phyloP scores from a whole-genome alignment of 305 asterid species.

The Fraxinus greggii region DNA sequence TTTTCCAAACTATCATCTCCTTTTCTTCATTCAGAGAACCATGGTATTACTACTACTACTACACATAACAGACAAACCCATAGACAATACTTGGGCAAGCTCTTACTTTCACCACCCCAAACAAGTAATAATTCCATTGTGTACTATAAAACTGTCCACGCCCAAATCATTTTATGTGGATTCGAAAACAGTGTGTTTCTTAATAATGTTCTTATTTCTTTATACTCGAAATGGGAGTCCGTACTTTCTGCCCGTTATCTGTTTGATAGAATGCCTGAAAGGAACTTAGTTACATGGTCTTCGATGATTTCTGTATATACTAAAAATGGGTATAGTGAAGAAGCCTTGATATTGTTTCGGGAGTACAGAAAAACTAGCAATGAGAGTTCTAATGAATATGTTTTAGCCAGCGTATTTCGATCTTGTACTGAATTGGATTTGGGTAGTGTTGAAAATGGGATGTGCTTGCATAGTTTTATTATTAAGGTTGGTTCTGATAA shows the following conservation, averaged over 20 bases:
- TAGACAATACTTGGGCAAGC: constrained; percentile 36
- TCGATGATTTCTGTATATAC: constrained; percentile 37
- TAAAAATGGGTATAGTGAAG: constrained; percentile 30
- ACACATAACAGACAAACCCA: constrained; percentile 34
- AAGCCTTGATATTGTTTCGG: constrained; percentile 34
- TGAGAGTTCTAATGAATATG: constrained; percentile 20
- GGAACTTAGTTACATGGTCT: constrained; percentile 47
- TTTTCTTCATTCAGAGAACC: not conserved
- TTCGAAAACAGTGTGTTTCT: constrained; percentile 28
- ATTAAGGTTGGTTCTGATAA: constrained; percentile 30
- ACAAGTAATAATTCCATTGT: not conserved
- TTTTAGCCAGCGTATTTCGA: not conserved
- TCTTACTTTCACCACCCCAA: constrained; percentile 31
- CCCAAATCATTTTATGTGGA: constrained; percentile 37
- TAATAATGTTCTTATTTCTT: constrained; percentile 35
- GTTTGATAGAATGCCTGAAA: constrained; percentile 45
- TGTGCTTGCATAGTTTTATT: constrained; percentile 36
- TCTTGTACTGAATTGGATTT: not conserved
- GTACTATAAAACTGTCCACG: constrained; percentile 33
- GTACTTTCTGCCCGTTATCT: constrained; percentile 25
- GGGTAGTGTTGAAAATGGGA: constrained; percentile 20
- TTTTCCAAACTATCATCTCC: constrained; percentile 7
- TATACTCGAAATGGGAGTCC: constrained; percentile 27
- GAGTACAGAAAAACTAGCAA: constrained; percentile 27
- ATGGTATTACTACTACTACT: not conserved